A percentile compares a stretch with the other conserved stretches of the same genome.
These are phyloP conservation scores for Monilinia fructicola DNA, from an alignment of 2,329 filamentous ascomycete genomes.

Conservation along the genomic window DNA sequence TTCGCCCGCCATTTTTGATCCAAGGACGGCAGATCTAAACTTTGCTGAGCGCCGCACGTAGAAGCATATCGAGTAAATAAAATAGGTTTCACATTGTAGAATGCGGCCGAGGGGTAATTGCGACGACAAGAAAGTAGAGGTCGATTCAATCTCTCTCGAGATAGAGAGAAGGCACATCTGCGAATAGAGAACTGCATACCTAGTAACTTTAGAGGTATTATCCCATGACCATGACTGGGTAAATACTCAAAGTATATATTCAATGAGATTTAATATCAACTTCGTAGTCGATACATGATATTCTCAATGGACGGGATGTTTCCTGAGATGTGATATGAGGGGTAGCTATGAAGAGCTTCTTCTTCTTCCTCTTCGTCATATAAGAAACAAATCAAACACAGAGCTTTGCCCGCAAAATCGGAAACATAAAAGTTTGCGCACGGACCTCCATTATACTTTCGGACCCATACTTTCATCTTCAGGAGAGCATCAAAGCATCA, in stretches of 20 bases:
- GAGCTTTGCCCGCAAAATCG: background rate
- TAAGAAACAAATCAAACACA: background rate
- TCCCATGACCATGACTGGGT: background rate
- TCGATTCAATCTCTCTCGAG: conserved; percentile 10
- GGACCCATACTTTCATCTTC: background rate
- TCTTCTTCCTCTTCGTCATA: too few species aligned
- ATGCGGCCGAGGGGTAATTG: background rate
- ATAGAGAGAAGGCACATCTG: conserved; percentile 20
- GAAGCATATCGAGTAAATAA: conserved; percentile 1
- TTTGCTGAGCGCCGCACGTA: background rate
- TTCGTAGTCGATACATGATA: background rate
- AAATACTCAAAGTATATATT: background rate
- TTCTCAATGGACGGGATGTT: too few species aligned
- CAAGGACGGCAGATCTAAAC: conserved; percentile 31
- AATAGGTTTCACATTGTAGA: background rate
- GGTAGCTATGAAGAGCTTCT: background rate
- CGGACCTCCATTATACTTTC: conserved; percentile 2
- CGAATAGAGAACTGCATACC: conserved; percentile 21
- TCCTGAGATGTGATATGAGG: background rate
- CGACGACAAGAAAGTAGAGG: background rate
- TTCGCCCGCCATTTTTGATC: conserved; percentile 37
- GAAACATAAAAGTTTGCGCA: conserved; percentile 10
- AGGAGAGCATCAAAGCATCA: conserved; percentile 5
- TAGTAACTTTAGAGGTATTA: conserved; percentile 9
- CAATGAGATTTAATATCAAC: background rate